A percentile compares a stretch with the other conserved stretches of the same genome.
phyloP scores from a whole-genome alignment of 2,329 filamentous ascomycete species.

The Aspergillus sp. region DNA sequence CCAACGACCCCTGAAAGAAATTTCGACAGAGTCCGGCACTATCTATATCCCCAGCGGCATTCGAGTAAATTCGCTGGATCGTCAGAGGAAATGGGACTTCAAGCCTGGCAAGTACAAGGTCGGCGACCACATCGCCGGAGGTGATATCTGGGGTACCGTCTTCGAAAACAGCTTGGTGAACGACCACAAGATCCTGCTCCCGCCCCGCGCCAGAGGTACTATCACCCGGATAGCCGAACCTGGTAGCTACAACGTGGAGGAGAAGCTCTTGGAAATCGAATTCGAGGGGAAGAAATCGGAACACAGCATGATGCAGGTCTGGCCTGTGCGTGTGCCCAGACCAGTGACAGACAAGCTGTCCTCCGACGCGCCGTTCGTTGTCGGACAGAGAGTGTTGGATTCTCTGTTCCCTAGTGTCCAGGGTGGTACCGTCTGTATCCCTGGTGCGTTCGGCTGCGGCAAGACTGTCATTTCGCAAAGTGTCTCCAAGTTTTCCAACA shows the following conservation, averaged over 20 bases:
- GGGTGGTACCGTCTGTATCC: slow-evolving; percentile 95
- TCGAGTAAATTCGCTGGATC: slow-evolving; percentile 75
- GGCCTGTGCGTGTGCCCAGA: slow-evolving; percentile 93
- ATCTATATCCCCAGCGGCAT: slow-evolving; percentile 99
- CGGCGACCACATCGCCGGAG: slow-evolving; percentile 92
- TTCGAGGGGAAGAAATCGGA: slow-evolving; percentile 94
- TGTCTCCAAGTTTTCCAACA: slow-evolving; percentile 99
- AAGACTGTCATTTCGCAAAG: slow-evolving; percentile 99
- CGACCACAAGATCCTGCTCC: slow-evolving; percentile 87
- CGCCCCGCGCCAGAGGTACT: slow-evolving; percentile 79
- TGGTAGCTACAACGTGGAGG: slow-evolving; percentile 86
- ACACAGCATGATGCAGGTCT: slow-evolving; percentile 97
- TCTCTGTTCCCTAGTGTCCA: slow-evolving; percentile 93
- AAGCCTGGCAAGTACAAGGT: slow-evolving; percentile 78
- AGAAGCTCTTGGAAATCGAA: slow-evolving; percentile 91
- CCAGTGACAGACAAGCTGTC: slow-evolving; percentile 87
- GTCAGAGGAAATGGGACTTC: slow-evolving; percentile 93
- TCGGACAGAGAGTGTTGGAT: slow-evolving; percentile 93
- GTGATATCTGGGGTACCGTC: slow-evolving; percentile 90
- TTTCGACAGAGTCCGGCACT: slow-evolving; percentile 66
- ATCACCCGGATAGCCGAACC: slow-evolving; percentile 86
- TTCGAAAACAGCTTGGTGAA: slow-evolving; percentile 93
- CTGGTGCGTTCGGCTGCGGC: slow-evolving; percentile 94
- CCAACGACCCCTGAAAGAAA: slow-evolving; percentile 83
- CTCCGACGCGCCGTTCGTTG: slow-evolving; percentile 83